Percentiles rank a stretch among this genome's conserved stretches.
Evolutionary conservation across 140 eudicot species (phyloP).

Genomic region (Bidens hawaiensis): DNA sequence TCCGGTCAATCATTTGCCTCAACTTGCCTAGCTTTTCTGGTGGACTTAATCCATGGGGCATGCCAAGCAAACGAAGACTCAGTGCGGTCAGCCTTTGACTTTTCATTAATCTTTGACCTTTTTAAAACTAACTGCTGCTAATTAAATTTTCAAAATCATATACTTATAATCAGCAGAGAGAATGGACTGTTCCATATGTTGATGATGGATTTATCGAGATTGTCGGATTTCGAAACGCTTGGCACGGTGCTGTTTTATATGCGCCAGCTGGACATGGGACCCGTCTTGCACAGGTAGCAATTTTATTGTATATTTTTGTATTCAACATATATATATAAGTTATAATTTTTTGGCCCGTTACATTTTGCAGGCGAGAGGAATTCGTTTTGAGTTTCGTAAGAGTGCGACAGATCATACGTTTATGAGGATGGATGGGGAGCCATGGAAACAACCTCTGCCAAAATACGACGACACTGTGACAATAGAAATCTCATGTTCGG

Average conservation of each 20-base stretch:
- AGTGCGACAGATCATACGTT: slow-evolving; percentile 54
- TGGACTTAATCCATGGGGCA: slow-evolving; percentile 93
- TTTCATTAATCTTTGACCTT: background rate
- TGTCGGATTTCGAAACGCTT: slow-evolving; percentile 91
- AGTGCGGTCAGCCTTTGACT: slow-evolving; percentile 40
- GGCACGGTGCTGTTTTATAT: slow-evolving; percentile 82
- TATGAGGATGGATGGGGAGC: slow-evolving; percentile 82
- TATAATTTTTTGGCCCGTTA: background rate
- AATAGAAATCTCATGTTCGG: slow-evolving; percentile 51
- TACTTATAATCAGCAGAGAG: slow-evolving; percentile 40
- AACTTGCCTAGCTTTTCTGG: slow-evolving; percentile 93
- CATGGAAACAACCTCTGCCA: slow-evolving; percentile 79
- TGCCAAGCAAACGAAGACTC: slow-evolving; percentile 54
- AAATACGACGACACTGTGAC: slow-evolving; percentile 48
- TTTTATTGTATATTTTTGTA: background rate
- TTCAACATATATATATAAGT: too few relatives aligned
- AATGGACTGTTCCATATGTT: slow-evolving; percentile 77
- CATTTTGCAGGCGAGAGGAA: slow-evolving; percentile 38
- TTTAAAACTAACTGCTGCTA: slow-evolving; percentile 3
- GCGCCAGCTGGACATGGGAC: slow-evolving; percentile 91
- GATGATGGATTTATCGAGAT: slow-evolving; percentile 86
- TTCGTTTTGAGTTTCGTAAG: slow-evolving; percentile 58
- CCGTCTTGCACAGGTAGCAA: slow-evolving; percentile 90
- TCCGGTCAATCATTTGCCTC: slow-evolving; percentile 79
- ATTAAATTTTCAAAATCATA: background rate